Evolutionary conservation across 345 rosid genomes (phyloP).

Genomic region (Garcia nutans): DNA sequence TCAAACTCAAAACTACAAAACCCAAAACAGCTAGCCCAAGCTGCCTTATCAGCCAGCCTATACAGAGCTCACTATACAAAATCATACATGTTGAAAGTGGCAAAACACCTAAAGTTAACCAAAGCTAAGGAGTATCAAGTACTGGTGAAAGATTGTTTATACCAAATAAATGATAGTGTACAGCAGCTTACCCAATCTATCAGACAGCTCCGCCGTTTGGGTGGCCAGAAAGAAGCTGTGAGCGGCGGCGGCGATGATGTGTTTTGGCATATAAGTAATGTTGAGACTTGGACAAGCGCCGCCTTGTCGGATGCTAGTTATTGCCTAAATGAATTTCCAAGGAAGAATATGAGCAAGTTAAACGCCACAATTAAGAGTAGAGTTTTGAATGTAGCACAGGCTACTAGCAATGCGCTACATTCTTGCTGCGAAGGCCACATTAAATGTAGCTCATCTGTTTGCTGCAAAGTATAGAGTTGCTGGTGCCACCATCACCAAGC

Average conservation of each 20-base stretch:
- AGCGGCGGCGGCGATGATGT: slow-evolving; percentile 31
- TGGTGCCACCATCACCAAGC: slow-evolving; percentile 25
- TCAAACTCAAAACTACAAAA: slow-evolving; percentile 37
- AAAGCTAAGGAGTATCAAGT: slow-evolving; percentile 44
- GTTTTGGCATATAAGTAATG: slow-evolving; percentile 55
- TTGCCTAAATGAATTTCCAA: slow-evolving; percentile 58
- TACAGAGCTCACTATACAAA: slow-evolving; percentile 49
- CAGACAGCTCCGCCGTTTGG: slow-evolving; percentile 49
- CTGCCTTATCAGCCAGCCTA: slow-evolving; percentile 63
- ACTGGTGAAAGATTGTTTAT: slow-evolving; percentile 62
- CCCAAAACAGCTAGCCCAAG: slow-evolving; percentile 58
- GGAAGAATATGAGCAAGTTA: slow-evolving; percentile 55
- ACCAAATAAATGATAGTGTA: slow-evolving; percentile 53
- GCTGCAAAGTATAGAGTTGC: slow-evolving; percentile 48
- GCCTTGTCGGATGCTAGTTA: slow-evolving; percentile 67
- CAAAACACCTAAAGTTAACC: slow-evolving; percentile 32
- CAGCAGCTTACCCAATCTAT: slow-evolving; percentile 60
- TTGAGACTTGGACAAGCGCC: slow-evolving; percentile 71
- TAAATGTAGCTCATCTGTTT: slow-evolving; percentile 49
- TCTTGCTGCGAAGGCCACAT: no score
- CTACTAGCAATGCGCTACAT: slow-evolving; percentile 77
- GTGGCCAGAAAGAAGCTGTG: background rate
- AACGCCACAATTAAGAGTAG: slow-evolving; percentile 71
- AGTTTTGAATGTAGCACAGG: slow-evolving; percentile 73
- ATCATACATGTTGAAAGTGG: slow-evolving; percentile 51